These are phyloP conservation scores for Nemania abortiva DNA, from an alignment of 2,329 filamentous ascomycete species.

Conservation along the genomic window DNA sequence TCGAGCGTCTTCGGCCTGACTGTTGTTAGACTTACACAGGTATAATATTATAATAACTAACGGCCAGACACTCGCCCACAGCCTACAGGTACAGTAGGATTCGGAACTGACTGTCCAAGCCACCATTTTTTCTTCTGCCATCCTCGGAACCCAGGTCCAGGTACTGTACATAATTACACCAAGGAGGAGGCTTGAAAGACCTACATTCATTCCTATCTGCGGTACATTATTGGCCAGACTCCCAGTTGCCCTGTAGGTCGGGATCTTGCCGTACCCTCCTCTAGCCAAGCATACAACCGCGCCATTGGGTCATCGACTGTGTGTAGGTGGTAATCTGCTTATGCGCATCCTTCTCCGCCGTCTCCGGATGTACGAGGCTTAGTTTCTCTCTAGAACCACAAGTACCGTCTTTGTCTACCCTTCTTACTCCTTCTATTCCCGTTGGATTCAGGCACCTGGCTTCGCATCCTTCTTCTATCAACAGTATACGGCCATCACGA, in stretches of 20 bases:
- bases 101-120: conserved; percentile 14
- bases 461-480: conserved; percentile 2
- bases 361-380: conserved; percentile 18
- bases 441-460: not conserved
- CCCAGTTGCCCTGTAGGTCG: conserved; percentile 8
- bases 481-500: not conserved
- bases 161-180: too few relatives aligned
- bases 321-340: conserved; percentile 6
- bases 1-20: not conserved
- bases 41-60: not conserved
- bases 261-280: conserved; percentile 18
- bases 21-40: conserved; percentile 1
- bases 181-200: conserved; percentile 18
- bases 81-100: not conserved
- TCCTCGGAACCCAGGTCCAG: not conserved
- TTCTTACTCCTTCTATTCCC: conserved; percentile 12
- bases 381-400: conserved; percentile 11
- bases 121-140: conserved; percentile 13
- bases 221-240: conserved; percentile 20
- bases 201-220: not conserved
- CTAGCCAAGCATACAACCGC: conserved; percentile 25
- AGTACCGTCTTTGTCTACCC: conserved; percentile 9
- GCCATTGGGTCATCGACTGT: conserved; percentile 25
- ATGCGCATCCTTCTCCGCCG: conserved; percentile 25
- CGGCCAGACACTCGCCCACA: not conserved